phyloP scores from a whole-genome alignment of 1,284 basidiomycete species.

The Marasmius tenuissimus region DNA sequence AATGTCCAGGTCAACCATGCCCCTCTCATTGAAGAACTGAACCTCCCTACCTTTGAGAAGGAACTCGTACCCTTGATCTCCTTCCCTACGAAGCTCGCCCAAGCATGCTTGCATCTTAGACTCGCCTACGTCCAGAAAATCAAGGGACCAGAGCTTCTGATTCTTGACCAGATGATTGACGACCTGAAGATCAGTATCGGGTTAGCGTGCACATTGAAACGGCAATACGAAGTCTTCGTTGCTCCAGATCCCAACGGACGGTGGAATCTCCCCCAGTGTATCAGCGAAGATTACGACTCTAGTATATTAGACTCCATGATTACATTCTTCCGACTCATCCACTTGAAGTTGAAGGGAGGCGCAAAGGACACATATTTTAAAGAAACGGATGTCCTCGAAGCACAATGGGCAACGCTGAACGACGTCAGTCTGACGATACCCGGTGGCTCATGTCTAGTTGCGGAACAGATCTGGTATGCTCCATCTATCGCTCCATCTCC shows the following conservation, averaged over 20 bases:
- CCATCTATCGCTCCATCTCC: slow-evolving; percentile 4
- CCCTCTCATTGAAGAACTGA: slow-evolving; percentile 76
- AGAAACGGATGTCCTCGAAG: slow-evolving; percentile 96
- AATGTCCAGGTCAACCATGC: slow-evolving; percentile 85
- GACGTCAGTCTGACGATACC: slow-evolving; percentile 89
- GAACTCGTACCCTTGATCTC: slow-evolving; percentile 93
- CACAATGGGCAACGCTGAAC: slow-evolving; percentile 95
- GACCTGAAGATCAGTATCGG: slow-evolving; percentile 92
- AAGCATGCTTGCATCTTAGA: slow-evolving; percentile 87
- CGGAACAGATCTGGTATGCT: slow-evolving; percentile 89
- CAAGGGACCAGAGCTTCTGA: slow-evolving; percentile 84
- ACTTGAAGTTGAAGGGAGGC: slow-evolving; percentile 95
- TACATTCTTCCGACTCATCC: slow-evolving; percentile 92
- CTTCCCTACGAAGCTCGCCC: slow-evolving; percentile 93
- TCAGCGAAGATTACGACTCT: slow-evolving; percentile 87
- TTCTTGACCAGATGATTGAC: slow-evolving; percentile 95
- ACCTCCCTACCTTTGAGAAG: slow-evolving; percentile 89
- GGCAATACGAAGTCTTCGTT: slow-evolving; percentile 90
- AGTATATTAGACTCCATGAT: slow-evolving; percentile 88
- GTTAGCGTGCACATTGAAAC: slow-evolving; percentile 91
- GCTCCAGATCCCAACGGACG: slow-evolving; percentile 83
- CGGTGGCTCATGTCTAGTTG: slow-evolving; percentile 90
- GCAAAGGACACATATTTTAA: slow-evolving; percentile 93
- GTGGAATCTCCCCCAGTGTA: slow-evolving; percentile 89
- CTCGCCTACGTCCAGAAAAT: slow-evolving; percentile 91